phyloP scores from a whole-genome alignment of 768 basidiomycete genomes.

The Paxillus rubicundulus region DNA sequence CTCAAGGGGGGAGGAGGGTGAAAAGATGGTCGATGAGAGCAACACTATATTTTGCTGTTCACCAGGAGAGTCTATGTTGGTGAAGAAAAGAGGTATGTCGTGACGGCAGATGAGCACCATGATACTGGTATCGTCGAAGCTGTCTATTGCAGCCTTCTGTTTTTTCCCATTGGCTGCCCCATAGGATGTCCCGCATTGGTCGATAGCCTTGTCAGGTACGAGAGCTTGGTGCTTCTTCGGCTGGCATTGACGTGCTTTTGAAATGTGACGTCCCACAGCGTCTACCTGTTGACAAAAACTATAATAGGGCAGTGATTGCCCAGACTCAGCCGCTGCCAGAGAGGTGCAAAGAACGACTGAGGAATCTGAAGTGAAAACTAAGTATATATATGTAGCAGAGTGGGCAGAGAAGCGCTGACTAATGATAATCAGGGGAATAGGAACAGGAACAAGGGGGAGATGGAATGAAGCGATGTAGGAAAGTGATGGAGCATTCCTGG shows the following conservation, averaged over 20 bases:
- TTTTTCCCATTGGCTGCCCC: conserved; percentile 34
- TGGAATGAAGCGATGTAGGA: no score
- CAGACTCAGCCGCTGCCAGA: no score
- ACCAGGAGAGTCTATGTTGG: conserved; percentile 32
- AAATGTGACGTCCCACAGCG: conserved; percentile 27
- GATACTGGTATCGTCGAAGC: conserved; percentile 34
- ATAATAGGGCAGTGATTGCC: no score
- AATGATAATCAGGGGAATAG: no score
- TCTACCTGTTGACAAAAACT: no score
- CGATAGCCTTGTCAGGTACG: conserved; percentile 35
- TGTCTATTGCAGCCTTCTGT: conserved; percentile 20
- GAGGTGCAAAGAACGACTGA: no score
- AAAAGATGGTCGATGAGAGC: conserved; percentile 33
- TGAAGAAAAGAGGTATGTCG: conserved; percentile 40
- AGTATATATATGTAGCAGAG: no score
- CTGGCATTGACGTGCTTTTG: conserved; percentile 14
- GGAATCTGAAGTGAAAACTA: no score
- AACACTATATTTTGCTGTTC: conserved; percentile 41
- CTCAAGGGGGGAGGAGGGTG: conserved; percentile 23
- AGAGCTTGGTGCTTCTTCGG: conserved; percentile 3
- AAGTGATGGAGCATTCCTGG: no score
- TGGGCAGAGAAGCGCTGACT: no score
- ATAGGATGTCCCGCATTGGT: conserved; percentile 33
- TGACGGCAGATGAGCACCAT: conserved; percentile 41
- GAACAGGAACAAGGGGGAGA: no score